A percentile compares a stretch with the other conserved stretches of the same genome.
phyloP scores from a whole-genome alignment of 2,329 filamentous ascomycete species.

The Allantophomopsis cytisporea region DNA sequence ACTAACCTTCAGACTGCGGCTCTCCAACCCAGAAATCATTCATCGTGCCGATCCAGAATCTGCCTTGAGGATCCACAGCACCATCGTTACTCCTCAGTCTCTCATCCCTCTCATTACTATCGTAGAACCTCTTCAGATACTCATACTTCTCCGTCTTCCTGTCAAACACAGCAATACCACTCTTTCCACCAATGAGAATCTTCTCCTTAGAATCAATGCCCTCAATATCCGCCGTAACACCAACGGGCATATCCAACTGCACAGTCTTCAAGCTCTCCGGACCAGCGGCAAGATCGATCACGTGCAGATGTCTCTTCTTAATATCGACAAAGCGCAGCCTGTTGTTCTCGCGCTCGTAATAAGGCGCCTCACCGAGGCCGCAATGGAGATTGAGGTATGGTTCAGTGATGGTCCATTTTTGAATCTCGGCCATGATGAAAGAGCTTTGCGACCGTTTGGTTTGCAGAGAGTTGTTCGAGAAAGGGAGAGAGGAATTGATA shows the following conservation, averaged over 20 bases:
- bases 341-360: slow-evolving; percentile 52
- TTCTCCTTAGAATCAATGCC: slow-evolving; percentile 45
- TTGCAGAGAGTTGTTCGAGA: too few species aligned
- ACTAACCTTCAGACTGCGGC: slow-evolving; percentile 20
- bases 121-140: slow-evolving; percentile 34
- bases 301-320: slow-evolving; percentile 60
- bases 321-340: slow-evolving; percentile 73
- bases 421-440: slow-evolving; percentile 18
- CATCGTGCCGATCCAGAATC: slow-evolving; percentile 81
- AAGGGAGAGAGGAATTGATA: too few species aligned
- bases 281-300: slow-evolving; percentile 41
- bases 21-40: slow-evolving; percentile 48
- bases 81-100: slow-evolving; percentile 68
- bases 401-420: slow-evolving; percentile 31
- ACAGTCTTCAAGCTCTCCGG: slow-evolving; percentile 11
- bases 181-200: slow-evolving; percentile 69
- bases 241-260: slow-evolving; percentile 38
- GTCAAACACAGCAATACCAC: slow-evolving; percentile 68
- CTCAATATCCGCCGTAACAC: slow-evolving; percentile 68
- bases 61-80: slow-evolving; percentile 62
- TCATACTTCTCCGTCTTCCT: slow-evolving; percentile 40
- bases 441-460: too few species aligned
- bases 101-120: slow-evolving; percentile 16
- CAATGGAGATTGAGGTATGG: slow-evolving; percentile 47
- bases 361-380: slow-evolving; percentile 60